Evolutionary conservation across 2,329 filamentous ascomycete species (phyloP), one percentile per base, ranked within the genome.

Genomic region (Cyphellophora attinorum): DNA sequence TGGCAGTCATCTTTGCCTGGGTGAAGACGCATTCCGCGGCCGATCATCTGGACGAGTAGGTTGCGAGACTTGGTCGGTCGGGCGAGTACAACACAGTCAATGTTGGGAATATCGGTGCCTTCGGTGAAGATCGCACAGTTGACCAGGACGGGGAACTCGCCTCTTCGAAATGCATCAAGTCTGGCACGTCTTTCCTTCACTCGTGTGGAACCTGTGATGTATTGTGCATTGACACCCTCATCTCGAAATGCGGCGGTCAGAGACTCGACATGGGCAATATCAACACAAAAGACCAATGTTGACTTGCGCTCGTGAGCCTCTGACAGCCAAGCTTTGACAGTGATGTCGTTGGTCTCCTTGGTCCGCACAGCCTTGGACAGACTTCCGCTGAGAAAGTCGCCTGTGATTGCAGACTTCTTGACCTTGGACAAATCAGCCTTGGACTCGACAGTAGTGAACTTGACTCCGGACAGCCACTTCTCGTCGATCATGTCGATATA

Each of bases 111-210:
- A 52, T 98, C 91, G 1, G 91, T 98, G 2, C 91, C 91, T 62
- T 98, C 91, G 0, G 89, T 96, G 52, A 94, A 96, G 27, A 98
- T 83, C 6, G 88, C 88, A 52, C 91, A 96, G 55, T 98, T 98
- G 33, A 98, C 63, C 11, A 98, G 69, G 1, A 98, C 85, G 0
- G 85, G 85, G 43, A 84, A 96, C 28, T 86, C 73, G 5, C 78
- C 73, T 2, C 65, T 69, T 45, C 73, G 81, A 59, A 98, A 98
- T 2, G 74, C 74, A 19, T 84, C 77, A 2, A 98, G 67, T 1
- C 75, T 74, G 33, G 80, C 68, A 33, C 74, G 71, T 29, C 91
- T 74, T 33, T 79, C 68, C n/a, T 72, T 57, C 39, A 74, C 76
- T 6, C 73, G 68, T 0, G 91, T 96, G 16, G 83, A 75, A 12